Evolutionary conservation across 75 land plant species (phyloP).

Genomic region (Cunninghamia lanceolata): DNA sequence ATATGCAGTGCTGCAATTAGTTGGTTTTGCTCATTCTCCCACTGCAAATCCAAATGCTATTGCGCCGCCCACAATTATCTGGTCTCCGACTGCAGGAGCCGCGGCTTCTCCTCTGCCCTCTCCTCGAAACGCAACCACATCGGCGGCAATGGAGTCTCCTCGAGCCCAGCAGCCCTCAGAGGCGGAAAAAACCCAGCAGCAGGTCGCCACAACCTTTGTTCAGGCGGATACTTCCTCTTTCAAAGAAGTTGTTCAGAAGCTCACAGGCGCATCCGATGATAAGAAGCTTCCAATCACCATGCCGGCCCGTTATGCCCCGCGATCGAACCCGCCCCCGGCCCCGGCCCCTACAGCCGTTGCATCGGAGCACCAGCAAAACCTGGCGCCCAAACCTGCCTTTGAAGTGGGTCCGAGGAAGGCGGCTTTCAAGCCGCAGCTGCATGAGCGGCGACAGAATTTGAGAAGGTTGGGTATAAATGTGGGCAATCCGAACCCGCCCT

Average conservation of each 20-base stretch:
- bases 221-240: slow-evolving; percentile 56
- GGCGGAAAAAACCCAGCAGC: slow-evolving; percentile 41
- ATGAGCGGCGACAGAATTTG: slow-evolving; percentile 34
- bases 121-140: neutral
- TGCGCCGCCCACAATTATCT: neutral
- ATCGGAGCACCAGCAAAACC: neutral
- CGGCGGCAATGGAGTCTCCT: neutral
- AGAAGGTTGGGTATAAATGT: slow-evolving; percentile 27
- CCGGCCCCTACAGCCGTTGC: neutral
- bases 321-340: neutral
- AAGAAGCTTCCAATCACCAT: slow-evolving; percentile 42
- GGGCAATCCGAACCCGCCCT: neutral
- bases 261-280: slow-evolving; percentile 44
- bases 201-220: slow-evolving; percentile 54
- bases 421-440: slow-evolving; percentile 48
- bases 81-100: neutral
- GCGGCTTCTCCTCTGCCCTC: neutral
- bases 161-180: neutral
- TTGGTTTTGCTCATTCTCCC: neutral
- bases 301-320: slow-evolving; percentile 16
- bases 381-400: neutral
- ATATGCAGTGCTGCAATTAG: slow-evolving; percentile 3
- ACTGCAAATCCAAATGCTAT: neutral
- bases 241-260: slow-evolving; percentile 63
- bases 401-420: slow-evolving; percentile 24